A percentile compares a stretch with the other conserved stretches of the same genome.
These are phyloP conservation scores for Colletotrichum sp. DNA, from an alignment of 2,329 filamentous ascomycete species.

Conservation along the genomic window DNA sequence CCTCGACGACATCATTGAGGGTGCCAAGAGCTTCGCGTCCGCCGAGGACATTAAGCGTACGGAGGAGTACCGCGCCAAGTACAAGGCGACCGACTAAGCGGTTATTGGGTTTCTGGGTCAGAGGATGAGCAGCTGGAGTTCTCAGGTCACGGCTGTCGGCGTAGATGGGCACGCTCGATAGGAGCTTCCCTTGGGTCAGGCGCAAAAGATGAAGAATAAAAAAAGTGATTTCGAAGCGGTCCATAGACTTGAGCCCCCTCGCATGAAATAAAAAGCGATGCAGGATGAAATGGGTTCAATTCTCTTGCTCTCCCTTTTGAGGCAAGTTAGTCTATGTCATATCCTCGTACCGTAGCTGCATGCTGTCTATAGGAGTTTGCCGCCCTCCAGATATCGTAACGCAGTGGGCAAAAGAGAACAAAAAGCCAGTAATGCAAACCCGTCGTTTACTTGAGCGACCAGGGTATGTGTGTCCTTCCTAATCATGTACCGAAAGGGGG, in stretches of 20 bases:
- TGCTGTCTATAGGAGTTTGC: background rate
- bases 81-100: constrained; percentile 61
- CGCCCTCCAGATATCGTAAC: background rate
- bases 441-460: background rate
- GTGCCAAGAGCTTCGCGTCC: constrained; percentile 65
- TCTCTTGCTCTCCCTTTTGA: background rate
- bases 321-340: constrained; percentile 6
- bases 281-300: background rate
- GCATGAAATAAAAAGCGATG: background rate
- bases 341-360: background rate
- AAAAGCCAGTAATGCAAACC: background rate
- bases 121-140: background rate
- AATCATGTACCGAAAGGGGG: background rate
- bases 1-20: constrained; percentile 80
- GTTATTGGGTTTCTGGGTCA: background rate
- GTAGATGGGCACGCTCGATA: background rate
- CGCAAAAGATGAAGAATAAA: background rate
- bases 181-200: background rate
- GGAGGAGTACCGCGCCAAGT: constrained; percentile 75
- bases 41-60: constrained; percentile 69
- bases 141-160: background rate
- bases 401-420: background rate
- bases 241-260: background rate
- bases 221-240: constrained; percentile 15
- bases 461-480: background rate